A percentile compares a stretch with the other conserved stretches of the same genome.
Evolutionary conservation across 2,329 filamentous ascomycete species (phyloP).

Genomic region (Emericellopsis atlantica): DNA sequence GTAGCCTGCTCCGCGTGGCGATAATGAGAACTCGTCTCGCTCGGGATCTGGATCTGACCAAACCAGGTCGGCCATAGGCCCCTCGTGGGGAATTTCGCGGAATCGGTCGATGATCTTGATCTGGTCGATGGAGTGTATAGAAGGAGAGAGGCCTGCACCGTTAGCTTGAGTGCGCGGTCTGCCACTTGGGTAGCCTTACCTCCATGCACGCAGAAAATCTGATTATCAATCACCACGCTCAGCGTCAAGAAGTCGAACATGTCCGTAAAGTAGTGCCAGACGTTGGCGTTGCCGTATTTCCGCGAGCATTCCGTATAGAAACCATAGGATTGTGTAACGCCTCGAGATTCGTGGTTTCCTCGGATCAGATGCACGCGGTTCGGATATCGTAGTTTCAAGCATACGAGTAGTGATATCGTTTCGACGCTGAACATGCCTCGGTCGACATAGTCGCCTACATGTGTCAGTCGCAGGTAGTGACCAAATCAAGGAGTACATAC

Average conservation of each 20-base stretch:
- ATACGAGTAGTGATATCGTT: slow-evolving; percentile 94
- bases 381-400: slow-evolving; percentile 92
- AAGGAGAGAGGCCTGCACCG: slow-evolving; percentile 58
- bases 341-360: slow-evolving; percentile 88
- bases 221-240: slow-evolving; percentile 94
- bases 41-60: slow-evolving; percentile 99
- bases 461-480: neutral
- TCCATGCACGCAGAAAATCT: slow-evolving; percentile 98
- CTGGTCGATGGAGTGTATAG: slow-evolving; percentile 96
- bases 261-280: slow-evolving; percentile 99
- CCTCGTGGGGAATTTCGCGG: slow-evolving; percentile 95
- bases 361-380: slow-evolving; percentile 91
- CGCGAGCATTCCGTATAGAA: slow-evolving; percentile 98
- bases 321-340: slow-evolving; percentile 96
- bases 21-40: slow-evolving; percentile 90
- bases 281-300: slow-evolving; percentile 96
- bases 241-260: slow-evolving; percentile 99
- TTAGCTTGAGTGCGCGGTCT: neutral
- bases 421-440: slow-evolving; percentile 98
- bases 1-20: slow-evolving; percentile 86
- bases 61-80: slow-evolving; percentile 97
- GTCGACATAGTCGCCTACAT: slow-evolving; percentile 86
- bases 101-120: slow-evolving; percentile 99
- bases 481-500: slow-evolving; percentile 30
- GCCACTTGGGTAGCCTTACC: slow-evolving; percentile 29